Conservation (phyloP, 768 basidiomycete genomes). For the Ephemerocybe angulata region DNA sequence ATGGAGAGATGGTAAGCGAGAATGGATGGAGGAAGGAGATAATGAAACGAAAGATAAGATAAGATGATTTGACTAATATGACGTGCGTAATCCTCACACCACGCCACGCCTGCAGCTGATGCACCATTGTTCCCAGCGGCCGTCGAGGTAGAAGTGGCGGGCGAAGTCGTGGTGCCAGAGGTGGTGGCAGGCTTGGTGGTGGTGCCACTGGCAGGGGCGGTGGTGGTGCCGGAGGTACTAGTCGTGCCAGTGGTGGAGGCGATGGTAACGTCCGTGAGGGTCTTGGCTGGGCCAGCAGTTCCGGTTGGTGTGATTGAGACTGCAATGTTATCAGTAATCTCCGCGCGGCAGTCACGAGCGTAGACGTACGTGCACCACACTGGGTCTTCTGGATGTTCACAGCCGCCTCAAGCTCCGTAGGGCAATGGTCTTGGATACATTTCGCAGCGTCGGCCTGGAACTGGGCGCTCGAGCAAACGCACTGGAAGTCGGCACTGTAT, state of each 20-base stretch:
- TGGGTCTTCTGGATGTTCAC: not conserved
- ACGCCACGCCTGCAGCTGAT: no score
- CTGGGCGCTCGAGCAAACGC: not conserved
- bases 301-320: not conserved
- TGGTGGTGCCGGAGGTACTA: not conserved
- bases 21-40: no score
- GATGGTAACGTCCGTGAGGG: not conserved
- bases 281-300: not conserved
- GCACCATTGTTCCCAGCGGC: no score
- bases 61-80: no score
- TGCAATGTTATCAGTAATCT: not conserved
- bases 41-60: no score
- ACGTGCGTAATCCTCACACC: no score
- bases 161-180: no score
- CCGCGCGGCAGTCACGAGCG: not conserved
- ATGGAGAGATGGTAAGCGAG: no score
- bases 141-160: no score
- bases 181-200: no score
- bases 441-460: slow-evolving; percentile 2
- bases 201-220: not conserved
- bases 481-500: not conserved
- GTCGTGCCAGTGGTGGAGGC: not conserved
- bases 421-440: not conserved
- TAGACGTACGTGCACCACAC: not conserved
- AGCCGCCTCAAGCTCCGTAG: not conserved